Evolutionary conservation across 257 asterid species (phyloP), one percentile per base, ranked within the genome.

Genomic region (Paraleonurus japonicus): DNA sequence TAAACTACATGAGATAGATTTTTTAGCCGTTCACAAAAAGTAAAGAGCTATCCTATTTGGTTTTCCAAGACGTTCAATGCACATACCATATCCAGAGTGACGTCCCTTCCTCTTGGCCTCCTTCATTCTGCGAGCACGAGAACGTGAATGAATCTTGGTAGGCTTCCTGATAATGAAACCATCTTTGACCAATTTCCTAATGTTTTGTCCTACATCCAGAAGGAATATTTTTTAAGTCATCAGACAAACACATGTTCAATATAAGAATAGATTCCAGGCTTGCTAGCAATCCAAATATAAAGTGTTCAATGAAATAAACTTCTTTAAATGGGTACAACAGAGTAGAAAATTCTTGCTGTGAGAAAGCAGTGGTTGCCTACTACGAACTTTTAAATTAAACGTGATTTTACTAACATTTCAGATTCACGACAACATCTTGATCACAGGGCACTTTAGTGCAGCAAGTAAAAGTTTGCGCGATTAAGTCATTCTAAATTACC

Each of bases 31-130:
- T 7, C 0, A 48, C 15, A 48, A n/a, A n/a, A n/a, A 1, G 4
- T 4, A 11, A 47, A 5, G 1, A 24, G 2, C 13, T 4, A 41
- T 39, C 23, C 26, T 5, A 32, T 6, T 3, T 22, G 16, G 19
- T 10, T 7, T 13, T 12, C 11, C 23, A 28, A 12, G 17, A 33
- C 15, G 57, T 61, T 7, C 1, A 11, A 72, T 12, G 12, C 28
- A 61, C 22, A 24, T 78, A 82, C 90, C 90, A 27, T 82, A 85
- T 78, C 90, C 90, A 54, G 87, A 85, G 75, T 85, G 89, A 27
- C 89, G 84, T 6, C 88, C 88, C 82, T 84, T 84, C 51, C 86
- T 77, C 76, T 84, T 84, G 65, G 85, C 89, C 73, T 85, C 90
- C 79, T 82, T 82, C 90, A 82, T 78, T 8, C 90, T 55, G 39